Evolutionary conservation across 2,329 filamentous ascomycete species (phyloP).

Genomic region (Aureobasidium vineae): DNA sequence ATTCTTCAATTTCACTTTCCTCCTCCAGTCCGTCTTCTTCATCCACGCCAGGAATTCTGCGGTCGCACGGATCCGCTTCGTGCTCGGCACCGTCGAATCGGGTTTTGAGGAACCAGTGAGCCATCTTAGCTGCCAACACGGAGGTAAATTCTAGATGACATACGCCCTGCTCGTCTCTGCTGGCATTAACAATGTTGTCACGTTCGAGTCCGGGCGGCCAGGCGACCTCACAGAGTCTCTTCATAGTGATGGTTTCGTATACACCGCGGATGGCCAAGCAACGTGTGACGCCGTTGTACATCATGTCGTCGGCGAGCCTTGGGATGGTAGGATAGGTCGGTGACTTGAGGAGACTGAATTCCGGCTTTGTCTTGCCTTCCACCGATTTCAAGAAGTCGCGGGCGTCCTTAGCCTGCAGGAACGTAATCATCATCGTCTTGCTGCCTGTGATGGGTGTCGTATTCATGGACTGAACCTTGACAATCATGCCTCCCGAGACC

Average conservation of each 20-base stretch:
- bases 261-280: constrained; percentile 8
- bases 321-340: background rate
- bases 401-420: background rate
- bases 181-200: background rate
- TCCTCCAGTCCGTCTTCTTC: background rate
- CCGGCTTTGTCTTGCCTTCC: background rate
- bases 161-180: background rate
- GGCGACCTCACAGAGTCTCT: background rate
- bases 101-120: too few species aligned
- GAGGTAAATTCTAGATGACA: constrained; percentile 8
- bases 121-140: background rate
- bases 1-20: background rate
- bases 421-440: constrained; percentile 12
- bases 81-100: too few species aligned
- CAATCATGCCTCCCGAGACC: background rate
- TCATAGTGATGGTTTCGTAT: background rate
- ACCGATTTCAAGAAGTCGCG: background rate
- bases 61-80: background rate
- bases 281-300: constrained; percentile 5
- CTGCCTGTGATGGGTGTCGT: background rate
- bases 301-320: background rate
- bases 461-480: background rate
- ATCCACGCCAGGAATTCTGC: background rate
- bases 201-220: background rate
- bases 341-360: background rate